These are phyloP conservation scores for Solanum appendiculatum DNA, from an alignment of 257 asterid species.

Conservation along the genomic window DNA sequence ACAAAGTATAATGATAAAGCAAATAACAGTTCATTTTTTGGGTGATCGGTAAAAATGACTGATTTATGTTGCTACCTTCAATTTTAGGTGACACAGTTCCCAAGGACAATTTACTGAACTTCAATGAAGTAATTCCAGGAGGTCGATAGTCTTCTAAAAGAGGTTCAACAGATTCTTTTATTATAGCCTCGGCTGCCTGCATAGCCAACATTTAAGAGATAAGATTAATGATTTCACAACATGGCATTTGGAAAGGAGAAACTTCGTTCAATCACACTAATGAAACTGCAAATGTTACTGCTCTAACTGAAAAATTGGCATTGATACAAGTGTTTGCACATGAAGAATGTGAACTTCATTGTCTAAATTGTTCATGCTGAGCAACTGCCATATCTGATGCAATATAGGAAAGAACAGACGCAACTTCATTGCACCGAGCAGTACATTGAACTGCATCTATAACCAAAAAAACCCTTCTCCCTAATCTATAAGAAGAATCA, in stretches of 20 bases:
- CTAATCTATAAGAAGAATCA: not conserved
- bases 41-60: not conserved
- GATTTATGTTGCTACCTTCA: slow-evolving; percentile 52
- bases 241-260: not conserved
- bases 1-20: not conserved
- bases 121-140: slow-evolving; percentile 74
- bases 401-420: not conserved
- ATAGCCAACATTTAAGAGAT: slow-evolving; percentile 7
- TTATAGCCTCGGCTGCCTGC: slow-evolving; percentile 95
- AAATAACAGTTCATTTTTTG: not conserved
- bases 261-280: not conserved
- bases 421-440: not conserved
- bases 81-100: slow-evolving; percentile 98
- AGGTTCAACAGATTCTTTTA: slow-evolving; percentile 92
- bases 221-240: not conserved
- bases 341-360: not conserved
- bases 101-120: slow-evolving; percentile 84
- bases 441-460: not conserved
- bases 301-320: not conserved
- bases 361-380: not conserved
- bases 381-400: not conserved
- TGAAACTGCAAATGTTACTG: not conserved
- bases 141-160: slow-evolving; percentile 93
- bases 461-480: not conserved
- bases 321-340: not conserved